Evolutionary conservation across 495 filamentous ascomycete genomes (phyloP).

Genomic region (Geopyxis carbonaria): DNA sequence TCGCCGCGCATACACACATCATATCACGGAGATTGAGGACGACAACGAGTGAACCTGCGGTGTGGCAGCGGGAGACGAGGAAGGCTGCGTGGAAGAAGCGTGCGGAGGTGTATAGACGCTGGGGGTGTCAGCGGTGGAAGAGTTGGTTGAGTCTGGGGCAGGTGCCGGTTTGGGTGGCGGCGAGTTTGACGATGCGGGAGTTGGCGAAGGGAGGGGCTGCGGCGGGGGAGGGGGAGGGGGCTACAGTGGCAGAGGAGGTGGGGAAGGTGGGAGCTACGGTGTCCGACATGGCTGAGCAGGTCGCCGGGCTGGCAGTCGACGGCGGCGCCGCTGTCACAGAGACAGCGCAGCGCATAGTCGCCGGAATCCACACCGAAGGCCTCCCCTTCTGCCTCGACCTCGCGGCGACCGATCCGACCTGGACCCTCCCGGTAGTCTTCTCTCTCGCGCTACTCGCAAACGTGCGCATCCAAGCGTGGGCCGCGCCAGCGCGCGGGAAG

Average conservation of each 20-base stretch:
- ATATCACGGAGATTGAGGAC: slow-evolving; percentile 14
- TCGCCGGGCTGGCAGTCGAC: too few species aligned
- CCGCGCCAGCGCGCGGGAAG: background rate
- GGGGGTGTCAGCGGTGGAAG: slow-evolving; percentile 37
- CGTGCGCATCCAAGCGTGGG: slow-evolving; percentile 9
- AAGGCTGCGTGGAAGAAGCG: slow-evolving; percentile 23
- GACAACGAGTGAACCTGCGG: slow-evolving; percentile 12
- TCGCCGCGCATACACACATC: slow-evolving; percentile 32
- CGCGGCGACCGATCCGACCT: slow-evolving; percentile 46
- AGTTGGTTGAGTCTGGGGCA: slow-evolving; percentile 30
- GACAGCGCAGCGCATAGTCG: slow-evolving; percentile 39
- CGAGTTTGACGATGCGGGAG: slow-evolving; percentile 48
- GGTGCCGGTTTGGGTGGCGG: slow-evolving; percentile 49
- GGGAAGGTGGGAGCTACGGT: slow-evolving; percentile 7
- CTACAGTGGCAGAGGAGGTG: slow-evolving; percentile 26
- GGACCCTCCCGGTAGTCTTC: slow-evolving; percentile 46
- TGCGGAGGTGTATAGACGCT: slow-evolving; percentile 29
- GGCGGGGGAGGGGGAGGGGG: slow-evolving; percentile 27
- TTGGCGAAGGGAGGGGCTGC: slow-evolving; percentile 38
- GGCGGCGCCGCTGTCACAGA: slow-evolving; percentile 6
- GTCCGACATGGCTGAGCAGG: slow-evolving; percentile 5
- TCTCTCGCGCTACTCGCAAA: slow-evolving; percentile 33
- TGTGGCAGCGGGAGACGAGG: slow-evolving; percentile 13
- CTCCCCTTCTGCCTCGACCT: slow-evolving; percentile 71
- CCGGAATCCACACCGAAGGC: slow-evolving; percentile 49